phyloP scores from a whole-genome alignment of 805 yeast species.

The Brettanomyces anomalus region DNA sequence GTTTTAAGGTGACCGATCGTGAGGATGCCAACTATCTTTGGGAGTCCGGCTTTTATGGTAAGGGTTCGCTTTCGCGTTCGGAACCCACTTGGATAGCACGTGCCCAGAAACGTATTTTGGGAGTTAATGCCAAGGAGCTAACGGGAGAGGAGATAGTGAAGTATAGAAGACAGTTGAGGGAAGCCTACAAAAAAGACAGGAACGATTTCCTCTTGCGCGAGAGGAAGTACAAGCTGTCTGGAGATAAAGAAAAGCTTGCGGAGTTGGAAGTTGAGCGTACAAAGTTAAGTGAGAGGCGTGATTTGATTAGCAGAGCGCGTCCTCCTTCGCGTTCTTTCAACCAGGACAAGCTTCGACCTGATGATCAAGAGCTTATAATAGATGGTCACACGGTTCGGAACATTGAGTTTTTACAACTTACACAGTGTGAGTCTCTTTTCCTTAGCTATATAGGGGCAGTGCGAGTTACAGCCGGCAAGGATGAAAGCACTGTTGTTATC shows the following conservation, averaged over 20 bases:
- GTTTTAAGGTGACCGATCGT: constrained; percentile 33
- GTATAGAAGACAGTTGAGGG: constrained; percentile 61
- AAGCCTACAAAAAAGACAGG: constrained; percentile 62
- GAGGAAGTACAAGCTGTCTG: constrained; percentile 21
- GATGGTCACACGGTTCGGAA: constrained; percentile 16
- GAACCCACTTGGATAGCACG: constrained; percentile 89
- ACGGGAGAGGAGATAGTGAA: constrained; percentile 74
- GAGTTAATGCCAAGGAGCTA: constrained; percentile 15
- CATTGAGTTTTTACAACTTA: constrained; percentile 53
- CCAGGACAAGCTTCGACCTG: constrained; percentile 21
- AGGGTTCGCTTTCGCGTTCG: constrained; percentile 79
- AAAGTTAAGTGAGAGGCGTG: constrained; percentile 14
- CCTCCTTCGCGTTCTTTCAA: constrained; percentile 3
- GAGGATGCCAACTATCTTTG: constrained; percentile 53
- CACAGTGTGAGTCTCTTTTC: constrained; percentile 70
- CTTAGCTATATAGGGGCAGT: constrained; percentile 36
- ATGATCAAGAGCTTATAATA: constrained; percentile 27
- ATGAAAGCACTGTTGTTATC: not conserved
- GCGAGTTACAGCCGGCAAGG: constrained; percentile 4
- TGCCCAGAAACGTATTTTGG: constrained; percentile 41
- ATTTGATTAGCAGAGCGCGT: constrained; percentile 12
- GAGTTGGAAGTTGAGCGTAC: constrained; percentile 32
- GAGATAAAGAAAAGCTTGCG: constrained; percentile 15
- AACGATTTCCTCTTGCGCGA: constrained; percentile 45
- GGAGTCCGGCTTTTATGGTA: constrained; percentile 88